Percentiles rank a stretch among this genome's conserved stretches.
Conservation (phyloP, 768 basidiomycete genomes). For the Hebeloma cylindrosporum region DNA sequence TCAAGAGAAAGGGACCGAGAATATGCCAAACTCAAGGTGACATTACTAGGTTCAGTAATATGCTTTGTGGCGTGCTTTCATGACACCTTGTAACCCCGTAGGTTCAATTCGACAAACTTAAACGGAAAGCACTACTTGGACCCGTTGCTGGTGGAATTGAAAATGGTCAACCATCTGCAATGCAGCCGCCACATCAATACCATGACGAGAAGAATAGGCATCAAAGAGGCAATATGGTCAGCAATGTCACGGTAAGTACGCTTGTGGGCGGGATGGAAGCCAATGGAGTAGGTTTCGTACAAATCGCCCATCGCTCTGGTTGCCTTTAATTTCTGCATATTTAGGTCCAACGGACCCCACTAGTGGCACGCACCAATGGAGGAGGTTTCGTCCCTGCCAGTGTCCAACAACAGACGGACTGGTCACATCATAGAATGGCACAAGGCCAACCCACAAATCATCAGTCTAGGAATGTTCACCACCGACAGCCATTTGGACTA, state of each 20-base stretch:
- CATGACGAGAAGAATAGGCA: conserved; percentile 27
- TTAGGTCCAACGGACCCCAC: conserved; percentile 71
- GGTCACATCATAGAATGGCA: conserved; percentile 35
- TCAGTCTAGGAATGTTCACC: conserved; percentile 37
- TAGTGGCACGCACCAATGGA: conserved; percentile 48
- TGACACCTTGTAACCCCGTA: conserved; percentile 23
- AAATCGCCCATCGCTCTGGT: neutral
- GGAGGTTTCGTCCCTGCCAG: conserved; percentile 25
- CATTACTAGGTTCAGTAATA: neutral
- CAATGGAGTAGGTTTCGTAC: conserved; percentile 49
- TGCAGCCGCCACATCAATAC: conserved; percentile 15
- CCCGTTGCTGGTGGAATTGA: conserved; percentile 25
- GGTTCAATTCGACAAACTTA: conserved; percentile 80
- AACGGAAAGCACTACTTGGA: conserved; percentile 73
- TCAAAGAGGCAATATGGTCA: conserved; percentile 26
- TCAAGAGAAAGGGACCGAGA: conserved; percentile 81
- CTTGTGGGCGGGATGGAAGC: conserved; percentile 68
- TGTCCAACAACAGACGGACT: conserved; percentile 25
- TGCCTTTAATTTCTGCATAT: neutral
- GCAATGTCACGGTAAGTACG: conserved; percentile 47
- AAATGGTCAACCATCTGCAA: conserved; percentile 7
- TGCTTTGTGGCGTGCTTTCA: neutral
- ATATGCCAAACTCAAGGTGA: conserved; percentile 82
- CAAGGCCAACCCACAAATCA: conserved; percentile 21
- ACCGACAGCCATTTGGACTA: conserved; percentile 50